Evolutionary conservation across 768 basidiomycete species (phyloP), one percentile per base, ranked within the genome.

Genomic region (Gymnopilus dilepis): DNA sequence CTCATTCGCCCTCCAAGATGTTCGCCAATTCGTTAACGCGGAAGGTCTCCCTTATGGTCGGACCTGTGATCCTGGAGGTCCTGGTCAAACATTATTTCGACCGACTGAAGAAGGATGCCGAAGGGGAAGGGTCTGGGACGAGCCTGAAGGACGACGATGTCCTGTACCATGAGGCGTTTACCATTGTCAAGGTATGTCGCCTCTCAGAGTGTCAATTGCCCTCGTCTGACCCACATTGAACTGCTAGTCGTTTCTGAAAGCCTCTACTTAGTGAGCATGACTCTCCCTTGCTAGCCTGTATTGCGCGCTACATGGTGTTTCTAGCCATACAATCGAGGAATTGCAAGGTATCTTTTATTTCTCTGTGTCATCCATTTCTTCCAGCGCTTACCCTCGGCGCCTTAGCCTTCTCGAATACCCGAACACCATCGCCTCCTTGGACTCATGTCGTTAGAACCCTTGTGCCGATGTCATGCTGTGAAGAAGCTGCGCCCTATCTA

Each of bases 51-150:
- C 73, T 91, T 61, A 82, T 79, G 68, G 77, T 90, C n/a, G 91
- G 88, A 0, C 91, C 91, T 4, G 72, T 92, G 56, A 79, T 92
- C 33, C 70, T 93, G 21, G 90, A 88, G 66, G 92, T 90, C 0
- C 80, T 94, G n/a, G 80, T 94, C 69, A 91, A 90, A 72, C 94
- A 95, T 71, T 96, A 94, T 73, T 84, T 95, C 50, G 88, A 90
- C 43, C 83, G 86, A 13, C 72, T 86, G 50, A 85, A 78, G 73
- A 77, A 76, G 22, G 80, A 82, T 59, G 66, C 67, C 9, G 74
- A 77, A 38, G 73, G 78, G 19, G 57, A 52, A 11, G 77, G 77
- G 19, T 75, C 80, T 3, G 76, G 74, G 45, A 83, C 82, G 13
- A 77, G 78, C 37, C 76, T 92, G 58, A 79, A 84, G 67, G 82